phyloP scores from a whole-genome alignment of 192 early-diverging fungal species.

The Linnemannia schmuckeri region DNA sequence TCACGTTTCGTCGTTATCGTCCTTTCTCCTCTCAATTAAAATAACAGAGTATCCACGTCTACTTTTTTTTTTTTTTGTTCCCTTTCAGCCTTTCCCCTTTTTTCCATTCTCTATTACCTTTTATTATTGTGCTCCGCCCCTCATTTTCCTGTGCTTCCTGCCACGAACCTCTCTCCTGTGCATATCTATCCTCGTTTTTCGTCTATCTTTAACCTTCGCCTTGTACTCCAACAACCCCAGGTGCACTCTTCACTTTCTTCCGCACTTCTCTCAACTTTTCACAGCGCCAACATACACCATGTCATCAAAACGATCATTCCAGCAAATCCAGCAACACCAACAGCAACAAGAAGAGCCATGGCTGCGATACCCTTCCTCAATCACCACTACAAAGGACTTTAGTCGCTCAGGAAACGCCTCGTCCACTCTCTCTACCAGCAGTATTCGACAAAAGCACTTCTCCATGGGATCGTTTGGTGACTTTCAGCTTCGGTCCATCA shows the following conservation, averaged over 20 bases:
- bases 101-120: neutral
- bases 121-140: neutral
- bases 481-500: neutral
- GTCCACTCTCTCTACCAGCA: constrained; percentile 3
- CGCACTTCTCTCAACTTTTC: no score
- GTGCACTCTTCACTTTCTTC: neutral
- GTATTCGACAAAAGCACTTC: neutral
- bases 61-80: neutral
- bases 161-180: neutral
- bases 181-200: neutral
- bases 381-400: constrained; percentile 1
- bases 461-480: constrained; percentile 1
- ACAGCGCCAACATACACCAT: neutral
- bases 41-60: neutral
- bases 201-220: constrained; percentile 6
- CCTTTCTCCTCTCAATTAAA: neutral
- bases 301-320: constrained; percentile 35
- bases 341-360: constrained; percentile 46
- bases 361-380: constrained; percentile 33
- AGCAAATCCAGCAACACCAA: constrained; percentile 9
- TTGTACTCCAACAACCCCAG: neutral
- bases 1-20: constrained; percentile 7
- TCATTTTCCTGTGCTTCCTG: neutral
- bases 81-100: neutral
- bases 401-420: constrained; percentile 15